Percentiles rank a stretch among this genome's conserved stretches.
Evolutionary conservation across 495 filamentous ascomycete genomes (phyloP).

Genomic region (Podospora pseudocomata): DNA sequence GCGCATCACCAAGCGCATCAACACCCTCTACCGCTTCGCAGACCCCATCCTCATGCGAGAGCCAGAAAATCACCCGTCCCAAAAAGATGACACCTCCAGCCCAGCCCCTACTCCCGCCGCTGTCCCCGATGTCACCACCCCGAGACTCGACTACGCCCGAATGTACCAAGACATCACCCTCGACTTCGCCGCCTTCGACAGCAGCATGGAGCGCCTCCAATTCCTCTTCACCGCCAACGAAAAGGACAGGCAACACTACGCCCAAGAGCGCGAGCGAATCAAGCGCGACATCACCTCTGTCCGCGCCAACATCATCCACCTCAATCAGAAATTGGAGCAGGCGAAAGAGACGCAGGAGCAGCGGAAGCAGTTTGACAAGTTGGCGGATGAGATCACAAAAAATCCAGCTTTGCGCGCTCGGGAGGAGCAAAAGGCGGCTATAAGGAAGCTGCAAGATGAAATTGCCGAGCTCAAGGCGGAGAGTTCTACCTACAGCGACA

Average conservation of each 20-base stretch:
- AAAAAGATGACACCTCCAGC: slow-evolving; percentile 22
- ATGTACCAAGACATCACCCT: slow-evolving; percentile 79
- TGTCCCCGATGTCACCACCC: slow-evolving; percentile 24
- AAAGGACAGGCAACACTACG: slow-evolving; percentile 82
- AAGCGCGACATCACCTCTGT: slow-evolving; percentile 69
- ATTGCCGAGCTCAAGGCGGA: slow-evolving; percentile 84
- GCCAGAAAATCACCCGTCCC: slow-evolving; percentile 37
- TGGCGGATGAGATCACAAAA: slow-evolving; percentile 80
- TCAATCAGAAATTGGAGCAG: slow-evolving; percentile 68
- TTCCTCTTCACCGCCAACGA: slow-evolving; percentile 79
- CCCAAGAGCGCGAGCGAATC: slow-evolving; percentile 73
- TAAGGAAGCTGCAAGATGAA: slow-evolving; percentile 79
- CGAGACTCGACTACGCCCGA: slow-evolving; percentile 44
- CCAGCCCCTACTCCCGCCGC: slow-evolving; percentile 25
- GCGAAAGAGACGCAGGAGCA: slow-evolving; percentile 71
- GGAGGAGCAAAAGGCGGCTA: slow-evolving; percentile 73
- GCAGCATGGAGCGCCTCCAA: slow-evolving; percentile 81
- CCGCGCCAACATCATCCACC: slow-evolving; percentile 65
- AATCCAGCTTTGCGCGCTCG: slow-evolving; percentile 75
- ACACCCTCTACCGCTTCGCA: slow-evolving; percentile 56
- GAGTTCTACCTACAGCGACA: slow-evolving; percentile 72
- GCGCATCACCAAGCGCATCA: slow-evolving; percentile 77
- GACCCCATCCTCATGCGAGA: slow-evolving; percentile 72
- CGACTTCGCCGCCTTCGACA: slow-evolving; percentile 88
- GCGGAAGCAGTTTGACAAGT: slow-evolving; percentile 80